A percentile compares a stretch with the other conserved stretches of the same genome.
Evolutionary conservation across 331 rosid genomes (phyloP).

Genomic region (Acacia concinna): DNA sequence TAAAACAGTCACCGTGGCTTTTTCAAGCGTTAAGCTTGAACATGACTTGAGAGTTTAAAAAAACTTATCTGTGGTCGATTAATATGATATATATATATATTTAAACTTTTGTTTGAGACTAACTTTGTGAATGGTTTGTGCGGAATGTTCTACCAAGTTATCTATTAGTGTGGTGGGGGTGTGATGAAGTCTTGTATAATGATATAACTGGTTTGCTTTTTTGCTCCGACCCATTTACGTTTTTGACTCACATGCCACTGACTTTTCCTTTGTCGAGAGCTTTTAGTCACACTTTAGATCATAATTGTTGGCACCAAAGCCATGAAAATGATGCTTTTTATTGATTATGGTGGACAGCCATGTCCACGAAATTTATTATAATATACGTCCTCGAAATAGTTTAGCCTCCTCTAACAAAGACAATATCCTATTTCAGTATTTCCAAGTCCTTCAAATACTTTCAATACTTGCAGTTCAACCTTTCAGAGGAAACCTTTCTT

Average conservation of each 20-base stretch:
- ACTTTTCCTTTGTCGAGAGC: conserved; percentile 16
- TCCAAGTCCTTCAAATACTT: neutral
- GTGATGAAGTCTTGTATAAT: conserved; percentile 49
- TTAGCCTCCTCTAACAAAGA: neutral
- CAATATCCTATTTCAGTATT: neutral
- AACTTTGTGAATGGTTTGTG: conserved; percentile 43
- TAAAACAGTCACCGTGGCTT: conserved; percentile 63
- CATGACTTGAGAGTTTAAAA: conserved; percentile 35
- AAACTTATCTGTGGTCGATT: conserved; percentile 28
- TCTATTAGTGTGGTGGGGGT: conserved; percentile 31
- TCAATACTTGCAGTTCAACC: neutral
- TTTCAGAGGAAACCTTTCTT: neutral
- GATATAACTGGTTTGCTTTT: conserved; percentile 31
- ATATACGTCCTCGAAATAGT: neutral
- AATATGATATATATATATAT: conserved; percentile 30
- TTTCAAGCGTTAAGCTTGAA: conserved; percentile 67
- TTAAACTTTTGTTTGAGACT: conserved; percentile 33
- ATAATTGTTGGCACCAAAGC: conserved; percentile 14
- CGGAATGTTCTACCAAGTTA: conserved; percentile 38
- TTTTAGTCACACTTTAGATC: conserved; percentile 18
- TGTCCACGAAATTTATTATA: conserved; percentile 10
- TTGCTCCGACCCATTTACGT: conserved; percentile 14
- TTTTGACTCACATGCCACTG: conserved; percentile 26
- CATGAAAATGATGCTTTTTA: conserved; percentile 27
- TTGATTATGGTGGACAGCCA: conserved; percentile 8